These are phyloP conservation scores for Effrenium voratum DNA, from an alignment of 73 alveolate genomes.

Conservation along the genomic window DNA sequence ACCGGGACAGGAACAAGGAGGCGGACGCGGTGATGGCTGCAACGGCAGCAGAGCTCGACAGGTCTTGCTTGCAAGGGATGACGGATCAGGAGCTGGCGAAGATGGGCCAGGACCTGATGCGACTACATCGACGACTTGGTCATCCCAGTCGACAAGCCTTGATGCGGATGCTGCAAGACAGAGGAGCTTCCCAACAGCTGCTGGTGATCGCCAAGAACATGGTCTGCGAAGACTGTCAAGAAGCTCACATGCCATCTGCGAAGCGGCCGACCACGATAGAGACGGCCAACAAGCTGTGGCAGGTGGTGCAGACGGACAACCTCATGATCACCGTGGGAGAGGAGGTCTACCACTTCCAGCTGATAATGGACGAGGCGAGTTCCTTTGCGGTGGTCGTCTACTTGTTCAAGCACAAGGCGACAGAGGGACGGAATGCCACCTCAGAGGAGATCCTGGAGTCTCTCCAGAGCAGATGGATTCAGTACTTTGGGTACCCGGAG, in stretches of 20 bases:
- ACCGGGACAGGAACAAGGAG: not conserved
- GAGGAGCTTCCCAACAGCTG: not conserved
- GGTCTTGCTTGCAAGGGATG: not conserved
- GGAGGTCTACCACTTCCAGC: not conserved
- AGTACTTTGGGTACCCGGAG: too few relatives aligned
- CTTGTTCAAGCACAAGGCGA: not conserved
- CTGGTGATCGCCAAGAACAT: not conserved
- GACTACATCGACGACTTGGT: not conserved
- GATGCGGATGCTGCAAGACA: not conserved
- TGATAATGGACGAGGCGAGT: slow-evolving; percentile 8
- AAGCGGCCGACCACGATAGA: not conserved
- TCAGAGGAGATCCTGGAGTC: not conserved
- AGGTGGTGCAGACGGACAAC: not conserved
- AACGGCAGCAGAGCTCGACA: not conserved
- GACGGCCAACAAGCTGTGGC: not conserved
- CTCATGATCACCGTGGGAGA: not conserved
- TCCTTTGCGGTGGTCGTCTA: not conserved
- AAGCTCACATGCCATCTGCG: not conserved
- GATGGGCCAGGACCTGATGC: not conserved
- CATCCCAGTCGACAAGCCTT: slow-evolving; percentile 41
- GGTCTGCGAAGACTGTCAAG: not conserved
- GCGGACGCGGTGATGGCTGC: not conserved
- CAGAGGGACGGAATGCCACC: not conserved
- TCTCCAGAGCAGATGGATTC: not conserved
- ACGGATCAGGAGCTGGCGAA: not conserved